phyloP scores from a whole-genome alignment of 2,329 filamentous ascomycete genomes.

The Alternaria incomplexa region DNA sequence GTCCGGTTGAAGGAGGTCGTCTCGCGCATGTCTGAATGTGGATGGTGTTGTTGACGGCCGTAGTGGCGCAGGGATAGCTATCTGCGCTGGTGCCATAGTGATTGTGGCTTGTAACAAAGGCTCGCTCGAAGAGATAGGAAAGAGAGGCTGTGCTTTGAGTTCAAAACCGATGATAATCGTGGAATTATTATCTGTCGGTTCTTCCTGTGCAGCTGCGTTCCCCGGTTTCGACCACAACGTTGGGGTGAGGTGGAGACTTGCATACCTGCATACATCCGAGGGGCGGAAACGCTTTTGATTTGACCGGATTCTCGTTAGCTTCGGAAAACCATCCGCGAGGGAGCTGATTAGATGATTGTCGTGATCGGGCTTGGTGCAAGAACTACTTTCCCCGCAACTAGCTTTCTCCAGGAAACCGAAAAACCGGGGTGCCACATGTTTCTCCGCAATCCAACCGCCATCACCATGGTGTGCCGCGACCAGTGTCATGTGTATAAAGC shows the following conservation, averaged over 20 bases:
- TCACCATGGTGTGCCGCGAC: neutral
- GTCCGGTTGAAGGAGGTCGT: neutral
- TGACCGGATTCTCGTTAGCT: neutral
- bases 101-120: neutral
- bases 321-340: neutral
- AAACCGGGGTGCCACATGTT: neutral
- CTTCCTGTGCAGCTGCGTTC: neutral
- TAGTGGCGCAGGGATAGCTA: slow-evolving; percentile 16
- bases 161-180: neutral
- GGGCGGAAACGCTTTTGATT: neutral
- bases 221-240: neutral
- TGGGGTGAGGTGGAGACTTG: neutral
- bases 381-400: slow-evolving; percentile 3
- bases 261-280: slow-evolving; percentile 3
- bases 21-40: neutral
- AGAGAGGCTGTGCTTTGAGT: neutral
- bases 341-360: neutral
- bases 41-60: neutral
- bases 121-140: neutral
- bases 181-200: neutral
- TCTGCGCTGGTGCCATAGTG: slow-evolving; percentile 28
- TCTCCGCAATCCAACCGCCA: neutral
- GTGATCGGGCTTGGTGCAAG: neutral
- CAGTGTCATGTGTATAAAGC: slow-evolving; percentile 1
- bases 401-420: slow-evolving; percentile 8